Conservation (phyloP, 495 filamentous ascomycete genomes). For the Elaphomyces granulatus region DNA sequence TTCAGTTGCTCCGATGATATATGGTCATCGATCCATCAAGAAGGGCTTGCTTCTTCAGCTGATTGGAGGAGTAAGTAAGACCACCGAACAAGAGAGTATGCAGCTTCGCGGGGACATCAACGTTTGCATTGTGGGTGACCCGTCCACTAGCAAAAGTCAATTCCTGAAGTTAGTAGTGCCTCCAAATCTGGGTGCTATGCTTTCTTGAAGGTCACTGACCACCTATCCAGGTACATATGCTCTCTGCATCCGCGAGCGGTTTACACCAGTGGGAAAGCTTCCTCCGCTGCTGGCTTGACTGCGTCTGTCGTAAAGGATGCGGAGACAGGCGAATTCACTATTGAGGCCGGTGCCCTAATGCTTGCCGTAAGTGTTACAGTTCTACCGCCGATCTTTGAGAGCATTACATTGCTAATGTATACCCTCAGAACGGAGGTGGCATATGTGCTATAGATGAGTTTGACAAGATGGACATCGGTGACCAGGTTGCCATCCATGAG, state of each 20-base stretch:
- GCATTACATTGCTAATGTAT: constrained; percentile 5
- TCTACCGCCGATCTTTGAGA: not conserved
- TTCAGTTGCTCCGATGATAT: constrained; percentile 93
- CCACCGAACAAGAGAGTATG: constrained; percentile 75
- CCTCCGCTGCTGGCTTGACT: constrained; percentile 92
- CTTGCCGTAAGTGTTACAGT: constrained; percentile 57
- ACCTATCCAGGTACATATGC: constrained; percentile 56
- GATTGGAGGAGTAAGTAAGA: constrained; percentile 82
- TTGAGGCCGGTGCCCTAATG: constrained; percentile 97
- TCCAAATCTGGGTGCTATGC: no score
- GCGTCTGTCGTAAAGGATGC: constrained; percentile 96
- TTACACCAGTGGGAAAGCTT: constrained; percentile 96
- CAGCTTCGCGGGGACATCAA: constrained; percentile 93
- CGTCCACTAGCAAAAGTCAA: constrained; percentile 95
- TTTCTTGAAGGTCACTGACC: not conserved
- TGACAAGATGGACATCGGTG: constrained; percentile 97
- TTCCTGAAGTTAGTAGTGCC: constrained; percentile 60
- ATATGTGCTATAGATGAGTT: constrained; percentile 99
- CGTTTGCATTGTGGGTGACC: constrained; percentile 96
- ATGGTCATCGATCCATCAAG: constrained; percentile 94
- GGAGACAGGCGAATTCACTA: constrained; percentile 96
- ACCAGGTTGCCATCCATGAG: constrained; percentile 99
- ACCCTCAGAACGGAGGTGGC: constrained; percentile 39
- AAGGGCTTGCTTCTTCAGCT: constrained; percentile 90
- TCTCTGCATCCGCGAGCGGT: constrained; percentile 90